A percentile compares a stretch with the other conserved stretches of the same genome.
These are phyloP conservation scores for Nitzschia palea DNA, from an alignment of 108 stramenopile species.

Conservation along the genomic window DNA sequence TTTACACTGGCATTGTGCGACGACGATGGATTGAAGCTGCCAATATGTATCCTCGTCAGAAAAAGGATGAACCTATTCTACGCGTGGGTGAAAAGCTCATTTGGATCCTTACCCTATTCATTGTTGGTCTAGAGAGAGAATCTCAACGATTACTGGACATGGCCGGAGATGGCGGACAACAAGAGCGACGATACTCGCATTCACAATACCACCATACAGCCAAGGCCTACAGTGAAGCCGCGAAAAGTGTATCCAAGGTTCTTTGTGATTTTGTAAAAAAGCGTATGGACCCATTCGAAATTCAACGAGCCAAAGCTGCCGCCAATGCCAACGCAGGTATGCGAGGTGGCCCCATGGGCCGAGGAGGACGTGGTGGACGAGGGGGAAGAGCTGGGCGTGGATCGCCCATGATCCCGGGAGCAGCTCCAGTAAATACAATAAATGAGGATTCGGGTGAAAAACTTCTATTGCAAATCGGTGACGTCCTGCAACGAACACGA, in stretches of 20 bases:
- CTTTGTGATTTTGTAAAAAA: slow-evolving; percentile 67
- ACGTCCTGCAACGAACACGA: slow-evolving; percentile 77
- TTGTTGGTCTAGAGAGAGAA: slow-evolving; percentile 76
- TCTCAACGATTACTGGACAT: slow-evolving; percentile 35
- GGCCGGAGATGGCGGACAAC: slow-evolving; percentile 7
- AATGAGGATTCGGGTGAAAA: slow-evolving; percentile 30
- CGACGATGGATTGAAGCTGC: slow-evolving; percentile 39
- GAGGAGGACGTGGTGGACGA: slow-evolving; percentile 20
- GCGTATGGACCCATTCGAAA: slow-evolving; percentile 40
- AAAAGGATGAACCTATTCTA: slow-evolving; percentile 62
- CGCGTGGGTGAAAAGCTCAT: slow-evolving; percentile 71
- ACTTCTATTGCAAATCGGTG: slow-evolving; percentile 70
- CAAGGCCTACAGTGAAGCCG: slow-evolving; percentile 72
- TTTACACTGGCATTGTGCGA: slow-evolving; percentile 39
- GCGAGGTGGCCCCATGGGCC: slow-evolving; percentile 1
- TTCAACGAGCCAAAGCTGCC: slow-evolving; percentile 10
- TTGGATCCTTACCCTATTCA: slow-evolving; percentile 71
- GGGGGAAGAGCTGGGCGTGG: slow-evolving; percentile 16
- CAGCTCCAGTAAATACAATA: background rate
- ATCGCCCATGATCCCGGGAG: background rate
- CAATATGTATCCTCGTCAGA: slow-evolving; percentile 33
- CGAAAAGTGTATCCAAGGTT: slow-evolving; percentile 78
- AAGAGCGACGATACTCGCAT: slow-evolving; percentile 7
- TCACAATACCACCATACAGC: slow-evolving; percentile 42
- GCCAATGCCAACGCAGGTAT: background rate